Evolutionary conservation across 208 protist genomes (phyloP).

Genomic region (Crithidia thermophila): DNA sequence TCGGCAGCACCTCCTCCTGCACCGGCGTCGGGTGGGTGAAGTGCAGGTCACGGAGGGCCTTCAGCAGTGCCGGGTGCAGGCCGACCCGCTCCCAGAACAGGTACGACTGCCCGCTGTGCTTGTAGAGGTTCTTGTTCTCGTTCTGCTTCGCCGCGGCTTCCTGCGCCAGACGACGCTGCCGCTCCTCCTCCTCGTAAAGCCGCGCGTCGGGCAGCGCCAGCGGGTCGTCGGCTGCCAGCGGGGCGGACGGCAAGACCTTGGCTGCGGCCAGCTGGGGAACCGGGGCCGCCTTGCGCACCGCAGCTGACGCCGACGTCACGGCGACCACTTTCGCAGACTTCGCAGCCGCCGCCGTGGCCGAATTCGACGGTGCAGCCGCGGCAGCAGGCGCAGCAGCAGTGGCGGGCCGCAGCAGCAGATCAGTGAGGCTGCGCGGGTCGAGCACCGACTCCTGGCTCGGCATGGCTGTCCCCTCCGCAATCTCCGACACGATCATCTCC

Average conservation of each 20-base stretch:
- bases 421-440: constrained; percentile 78
- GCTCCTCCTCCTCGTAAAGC: constrained; percentile 38
- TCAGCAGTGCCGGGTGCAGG: constrained; percentile 65
- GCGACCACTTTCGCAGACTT: not conserved
- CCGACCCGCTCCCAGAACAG: constrained; percentile 85
- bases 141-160: constrained; percentile 17
- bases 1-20: constrained; percentile 83
- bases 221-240: constrained; percentile 49
- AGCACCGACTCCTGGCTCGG: constrained; percentile 54
- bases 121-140: constrained; percentile 78
- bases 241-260: constrained; percentile 37
- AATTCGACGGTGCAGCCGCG: not conserved
- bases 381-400: not conserved
- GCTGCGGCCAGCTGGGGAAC: constrained; percentile 10
- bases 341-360: not conserved
- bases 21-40: constrained; percentile 89
- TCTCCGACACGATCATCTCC: constrained; percentile 65
- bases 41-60: constrained; percentile 66
- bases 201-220: constrained; percentile 45
- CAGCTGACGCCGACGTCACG: not conserved
- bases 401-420: constrained; percentile 55
- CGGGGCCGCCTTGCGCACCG: not conserved
- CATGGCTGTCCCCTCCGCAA: constrained; percentile 62
- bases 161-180: constrained; percentile 24
- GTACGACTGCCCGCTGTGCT: constrained; percentile 73